Evolutionary conservation across 805 yeast genomes (phyloP), one percentile per base, ranked within the genome.

Genomic region (Maudiozyma serrabonitensis): DNA sequence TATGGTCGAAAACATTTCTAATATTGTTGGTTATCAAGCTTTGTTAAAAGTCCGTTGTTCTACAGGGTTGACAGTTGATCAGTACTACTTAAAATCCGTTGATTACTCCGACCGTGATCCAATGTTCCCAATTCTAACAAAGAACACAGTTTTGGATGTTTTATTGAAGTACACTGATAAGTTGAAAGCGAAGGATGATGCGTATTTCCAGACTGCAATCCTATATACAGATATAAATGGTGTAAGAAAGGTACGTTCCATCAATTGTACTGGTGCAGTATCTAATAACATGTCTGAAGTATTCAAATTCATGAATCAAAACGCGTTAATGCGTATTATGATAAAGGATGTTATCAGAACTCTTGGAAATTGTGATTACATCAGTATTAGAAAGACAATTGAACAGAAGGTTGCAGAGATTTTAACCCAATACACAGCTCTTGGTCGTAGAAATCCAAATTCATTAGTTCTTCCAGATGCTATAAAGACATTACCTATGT

Each of bases 171-270:
- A 87, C 60, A 96, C 89, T 60, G 88, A 88, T 3, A 80, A 79
- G 52, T 52, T 62, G 15, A 78, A 81, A 50, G 72, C 84, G 1
- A 79, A 79, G 52, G 73, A 76, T 38, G 96, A 89, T 64, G 85
- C 87, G 21, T 93, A 88, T 64, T 87, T 91, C 71, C 99, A 93
- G 68, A 84, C 87, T 1, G 97, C 98, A 0, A 56, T 93, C 26
- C 70, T 93, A 49, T 91, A 89, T 63, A 90, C 97, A 0, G 85
- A 88, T 44, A 61, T 74, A 2, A 74, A 74, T 45, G 99, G 99
- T 21, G 68, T 74, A 8, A 73, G 97, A 55, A 83, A 87, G 57
- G 91, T 93, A 15, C 76, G 99, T 53, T 89, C 89, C n/a, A 76
- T 86, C 45, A 93, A 93, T 61, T 71, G 81, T 50, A 83, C 84